Evolutionary conservation across 2,329 filamentous ascomycete species (phyloP), one percentile per base, ranked within the genome.

Genomic region (Xylariales sp.): DNA sequence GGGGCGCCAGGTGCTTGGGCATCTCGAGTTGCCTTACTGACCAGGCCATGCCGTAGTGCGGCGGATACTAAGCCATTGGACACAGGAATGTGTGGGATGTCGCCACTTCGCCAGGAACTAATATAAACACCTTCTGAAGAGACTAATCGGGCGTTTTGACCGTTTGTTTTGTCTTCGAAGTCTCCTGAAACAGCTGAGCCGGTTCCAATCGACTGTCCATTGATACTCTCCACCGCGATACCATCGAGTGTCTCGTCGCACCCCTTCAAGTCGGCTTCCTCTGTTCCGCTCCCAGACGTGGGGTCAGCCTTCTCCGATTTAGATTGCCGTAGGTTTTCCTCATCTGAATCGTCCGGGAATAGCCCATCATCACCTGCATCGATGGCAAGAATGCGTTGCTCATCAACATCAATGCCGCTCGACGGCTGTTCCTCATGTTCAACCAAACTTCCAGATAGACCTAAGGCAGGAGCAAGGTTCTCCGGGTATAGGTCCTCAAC

Each of bases 401-500:
- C 82, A 50, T 90, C 82, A 4, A 88, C 79, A 16, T 82, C 68
- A 31, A 83, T 70, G 45, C 69, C 75, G 45, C 63, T 68, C 6
- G 57, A 32, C 2, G 62, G 62, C 14, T 59, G 50, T 4, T 52
- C 45, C 36, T 67, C 60, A 1, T 52, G 46, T 4, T 52, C 53
- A 5, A 51, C 39, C 6, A 53, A 42, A 8, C 56, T 55, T 2
- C 58, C 58, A 4, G 64, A 50, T 8, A 70, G 46, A 1, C 70
- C 71, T 4, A 80, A 57, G 3, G 61, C 64, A n/a, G 66, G 65
- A 12, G 64, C 57, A 16, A 89, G 62, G 35, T 80, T 85, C 15
- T 77, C 73, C 0, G 86, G 84, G 57, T 86, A 95, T 12, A 98
- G 70, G 57, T 97, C 91, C 57, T 90, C 84, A 1, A 97, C 82